Conservation (phyloP, 441 rosid species). For the Populus tomentosa region DNA sequence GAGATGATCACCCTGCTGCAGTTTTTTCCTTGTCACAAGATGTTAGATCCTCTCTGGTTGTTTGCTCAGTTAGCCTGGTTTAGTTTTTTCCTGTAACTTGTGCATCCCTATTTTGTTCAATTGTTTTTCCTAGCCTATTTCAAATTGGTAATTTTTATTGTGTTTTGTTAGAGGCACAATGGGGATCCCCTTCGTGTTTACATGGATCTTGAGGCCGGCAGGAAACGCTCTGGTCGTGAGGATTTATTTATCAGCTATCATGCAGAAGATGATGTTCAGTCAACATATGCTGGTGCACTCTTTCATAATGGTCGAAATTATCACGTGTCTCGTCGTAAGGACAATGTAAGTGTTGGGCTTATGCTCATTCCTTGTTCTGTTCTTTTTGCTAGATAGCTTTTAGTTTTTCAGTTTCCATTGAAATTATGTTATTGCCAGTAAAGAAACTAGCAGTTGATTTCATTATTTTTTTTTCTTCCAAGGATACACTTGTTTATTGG, state of each 20-base stretch:
- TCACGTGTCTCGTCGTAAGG: slow-evolving; percentile 52
- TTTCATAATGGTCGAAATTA: slow-evolving; percentile 84
- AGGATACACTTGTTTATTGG: slow-evolving; percentile 87
- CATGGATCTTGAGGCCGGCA: slow-evolving; percentile 89
- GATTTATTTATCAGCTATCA: slow-evolving; percentile 83
- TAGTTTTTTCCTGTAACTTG: neutral
- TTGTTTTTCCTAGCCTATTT: neutral
- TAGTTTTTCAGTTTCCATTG: neutral
- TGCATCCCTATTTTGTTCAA: neutral
- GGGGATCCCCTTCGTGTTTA: slow-evolving; percentile 84
- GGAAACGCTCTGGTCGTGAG: slow-evolving; percentile 66
- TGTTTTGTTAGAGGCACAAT: slow-evolving; percentile 39
- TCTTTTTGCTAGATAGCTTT: neutral
- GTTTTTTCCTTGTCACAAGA: neutral
- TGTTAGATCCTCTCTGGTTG: neutral
- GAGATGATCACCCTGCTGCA: neutral
- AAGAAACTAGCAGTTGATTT: slow-evolving; percentile 6
- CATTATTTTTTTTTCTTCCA: slow-evolving; percentile 8
- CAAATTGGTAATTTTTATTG: slow-evolving; percentile 7
- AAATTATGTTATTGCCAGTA: neutral
- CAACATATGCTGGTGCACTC: slow-evolving; percentile 80
- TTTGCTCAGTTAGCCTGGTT: neutral
- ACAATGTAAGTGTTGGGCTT: slow-evolving; percentile 42
- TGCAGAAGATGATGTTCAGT: slow-evolving; percentile 77
- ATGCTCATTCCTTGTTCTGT: slow-evolving; percentile 1